Conservation (phyloP, 495 filamentous ascomycete species). For the Penicillium pulvis region DNA sequence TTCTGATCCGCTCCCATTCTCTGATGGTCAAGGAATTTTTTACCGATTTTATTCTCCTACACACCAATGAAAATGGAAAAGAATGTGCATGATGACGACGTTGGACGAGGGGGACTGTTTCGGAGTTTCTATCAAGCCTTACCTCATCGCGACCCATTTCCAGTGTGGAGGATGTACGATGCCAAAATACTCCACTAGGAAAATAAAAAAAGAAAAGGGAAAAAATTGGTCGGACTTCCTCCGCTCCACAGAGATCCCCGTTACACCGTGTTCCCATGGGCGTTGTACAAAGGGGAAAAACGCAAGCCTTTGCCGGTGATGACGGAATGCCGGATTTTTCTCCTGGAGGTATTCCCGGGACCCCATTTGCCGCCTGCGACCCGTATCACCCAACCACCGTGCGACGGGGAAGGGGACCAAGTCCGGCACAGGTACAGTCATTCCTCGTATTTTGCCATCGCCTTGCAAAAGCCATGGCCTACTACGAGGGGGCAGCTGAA, state of each 20-base stretch:
- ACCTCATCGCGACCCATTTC: slow-evolving; percentile 5
- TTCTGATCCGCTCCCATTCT: slow-evolving; percentile 17
- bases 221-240: slow-evolving; percentile 5
- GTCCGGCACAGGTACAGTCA: slow-evolving; percentile 1
- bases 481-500: slow-evolving; percentile 17
- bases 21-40: slow-evolving; percentile 15
- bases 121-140: neutral
- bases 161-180: slow-evolving; percentile 11
- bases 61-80: slow-evolving; percentile 3
- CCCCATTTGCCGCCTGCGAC: slow-evolving; percentile 19
- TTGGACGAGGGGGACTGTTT: slow-evolving; percentile 1
- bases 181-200: neutral
- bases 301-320: neutral
- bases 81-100: slow-evolving; percentile 37
- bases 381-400: slow-evolving; percentile 21
- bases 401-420: neutral
- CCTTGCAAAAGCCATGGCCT: neutral
- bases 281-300: neutral
- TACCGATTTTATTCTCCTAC: neutral
- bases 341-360: slow-evolving; percentile 11
- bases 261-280: slow-evolving; percentile 3
- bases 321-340: slow-evolving; percentile 10
- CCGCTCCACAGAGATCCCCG: slow-evolving; percentile 1
- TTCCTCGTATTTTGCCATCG: slow-evolving; percentile 17
- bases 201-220: too few relatives aligned